A percentile compares a stretch with the other conserved stretches of the same genome.
phyloP scores from a whole-genome alignment of 2,329 filamentous ascomycete species.

The Phoma sp. region DNA sequence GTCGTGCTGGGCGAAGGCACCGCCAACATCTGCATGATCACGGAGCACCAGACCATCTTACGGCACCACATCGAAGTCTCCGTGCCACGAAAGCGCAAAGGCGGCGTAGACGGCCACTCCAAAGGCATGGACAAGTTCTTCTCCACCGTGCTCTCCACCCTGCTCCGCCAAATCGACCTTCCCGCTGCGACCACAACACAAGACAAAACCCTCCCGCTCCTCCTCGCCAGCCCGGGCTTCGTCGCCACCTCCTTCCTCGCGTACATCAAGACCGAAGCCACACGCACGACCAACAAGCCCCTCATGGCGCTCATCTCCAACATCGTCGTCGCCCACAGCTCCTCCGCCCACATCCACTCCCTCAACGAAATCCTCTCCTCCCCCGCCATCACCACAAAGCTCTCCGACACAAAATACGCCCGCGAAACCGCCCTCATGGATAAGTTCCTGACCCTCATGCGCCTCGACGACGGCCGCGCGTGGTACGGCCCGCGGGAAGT shows the following conservation, averaged over 20 bases:
- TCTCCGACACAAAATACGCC: slow-evolving; percentile 87
- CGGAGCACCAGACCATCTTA: slow-evolving; percentile 77
- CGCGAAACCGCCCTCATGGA: slow-evolving; percentile 86
- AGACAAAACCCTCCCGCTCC: slow-evolving; percentile 61
- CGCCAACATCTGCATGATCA: slow-evolving; percentile 83
- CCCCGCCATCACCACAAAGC: slow-evolving; percentile 74
- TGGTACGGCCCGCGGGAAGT: slow-evolving; percentile 90
- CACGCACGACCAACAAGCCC: slow-evolving; percentile 73
- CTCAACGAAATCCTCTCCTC: slow-evolving; percentile 86
- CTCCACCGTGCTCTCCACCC: slow-evolving; percentile 74
- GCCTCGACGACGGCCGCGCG: slow-evolving; percentile 83
- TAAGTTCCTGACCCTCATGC: slow-evolving; percentile 76
- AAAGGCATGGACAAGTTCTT: slow-evolving; percentile 80
- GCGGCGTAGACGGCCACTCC: slow-evolving; percentile 66
- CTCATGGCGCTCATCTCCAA: slow-evolving; percentile 68
- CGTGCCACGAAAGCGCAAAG: slow-evolving; percentile 71
- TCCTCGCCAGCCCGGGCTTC: slow-evolving; percentile 90
- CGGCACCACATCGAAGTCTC: slow-evolving; percentile 71
- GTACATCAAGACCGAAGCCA: slow-evolving; percentile 68
- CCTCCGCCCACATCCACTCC: slow-evolving; percentile 84
- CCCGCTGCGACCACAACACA: slow-evolving; percentile 5
- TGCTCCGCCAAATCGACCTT: slow-evolving; percentile 81
- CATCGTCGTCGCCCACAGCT: slow-evolving; percentile 77
- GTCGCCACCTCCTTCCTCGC: slow-evolving; percentile 80
- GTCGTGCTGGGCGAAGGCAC: slow-evolving; percentile 92